These are phyloP conservation scores for Eucalyptus sp. DNA, from an alignment of 345 rosid genomes.

Conservation along the genomic window DNA sequence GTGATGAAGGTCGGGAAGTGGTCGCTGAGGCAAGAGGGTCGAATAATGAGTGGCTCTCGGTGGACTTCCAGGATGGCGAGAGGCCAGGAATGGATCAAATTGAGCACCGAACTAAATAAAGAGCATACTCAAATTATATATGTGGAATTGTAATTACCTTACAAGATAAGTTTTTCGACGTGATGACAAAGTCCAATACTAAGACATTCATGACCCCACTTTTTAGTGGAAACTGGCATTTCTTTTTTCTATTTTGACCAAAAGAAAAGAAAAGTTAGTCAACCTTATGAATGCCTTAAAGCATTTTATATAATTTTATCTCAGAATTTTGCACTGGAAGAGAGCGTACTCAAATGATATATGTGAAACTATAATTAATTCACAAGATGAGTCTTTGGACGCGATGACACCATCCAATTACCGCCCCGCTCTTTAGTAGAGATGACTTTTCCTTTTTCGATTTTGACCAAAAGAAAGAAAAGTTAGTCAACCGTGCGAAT, in stretches of 20 bases:
- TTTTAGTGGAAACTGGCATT: background rate
- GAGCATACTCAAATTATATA: background rate
- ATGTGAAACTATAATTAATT: background rate
- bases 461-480: background rate
- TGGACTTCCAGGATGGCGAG: fast-evolving
- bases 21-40: background rate
- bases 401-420: background rate
- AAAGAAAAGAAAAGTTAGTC: background rate
- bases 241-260: background rate
- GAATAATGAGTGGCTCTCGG: fast-evolving
- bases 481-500: background rate
- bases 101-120: background rate
- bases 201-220: background rate
- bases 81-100: fast-evolving
- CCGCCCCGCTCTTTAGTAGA: background rate
- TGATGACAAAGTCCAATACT: no score
- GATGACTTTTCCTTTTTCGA: background rate
- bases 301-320: background rate
- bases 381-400: background rate
- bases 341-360: fast-evolving
- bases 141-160: background rate
- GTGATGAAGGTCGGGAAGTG: background rate
- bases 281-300: background rate
- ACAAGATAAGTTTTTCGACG: background rate
- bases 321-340: background rate